Base-by-base conservation (phyloP, 2,329 filamentous ascomycete species). In the Drechmeria coniospora region DNA sequence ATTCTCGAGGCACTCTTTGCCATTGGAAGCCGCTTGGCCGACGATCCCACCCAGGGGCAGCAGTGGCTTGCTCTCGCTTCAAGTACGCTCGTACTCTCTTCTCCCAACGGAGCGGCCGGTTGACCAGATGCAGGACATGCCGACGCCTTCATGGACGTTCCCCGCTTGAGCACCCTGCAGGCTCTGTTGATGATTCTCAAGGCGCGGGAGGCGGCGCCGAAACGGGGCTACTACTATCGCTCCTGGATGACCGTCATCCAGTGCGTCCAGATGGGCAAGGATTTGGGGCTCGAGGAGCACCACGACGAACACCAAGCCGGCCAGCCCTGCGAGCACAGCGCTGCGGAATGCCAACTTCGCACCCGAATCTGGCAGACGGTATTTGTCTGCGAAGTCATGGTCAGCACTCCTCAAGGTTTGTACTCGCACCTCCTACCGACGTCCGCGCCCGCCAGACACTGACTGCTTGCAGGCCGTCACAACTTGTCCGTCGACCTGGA, bases 211-310 rank as follows among this genome's bases (percentile, higher is more conserved):
- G 79, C 81, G n/a, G 74, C 79, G 7, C 86, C 87, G 0, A 92
- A 92, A 47, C 74, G 82, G 34, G 90, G 90, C 1, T 95, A 95
- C 48, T 95, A 90, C 51, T 95, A 90, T 54, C 76, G 87, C 21
- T 95, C 90, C 1, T 95, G 90, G 87, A 92, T 94, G 73, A 82
- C 80, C 5, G 74, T 92, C 13, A 87, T 93, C 29, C 82, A 86
- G 34, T 83, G 87, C 36, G 78, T 92, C 6, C 78, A 84, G 25
- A 93, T 95, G 82, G 83, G 74, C 15, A 90, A 92, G 44, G 87
- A 94, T 46, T 61, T 95, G 18, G 82, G 84, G 13, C 60, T 95
- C 5, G 76, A 94, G 45, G 83, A 93, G 37, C 87, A 95, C 53
- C 74, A 74, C 35, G 74, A 79, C 32, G 71, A 75, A 24, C 90